These are phyloP conservation scores for Penicillium sp. DNA, from an alignment of 2,329 filamentous ascomycete species.

Conservation along the genomic window DNA sequence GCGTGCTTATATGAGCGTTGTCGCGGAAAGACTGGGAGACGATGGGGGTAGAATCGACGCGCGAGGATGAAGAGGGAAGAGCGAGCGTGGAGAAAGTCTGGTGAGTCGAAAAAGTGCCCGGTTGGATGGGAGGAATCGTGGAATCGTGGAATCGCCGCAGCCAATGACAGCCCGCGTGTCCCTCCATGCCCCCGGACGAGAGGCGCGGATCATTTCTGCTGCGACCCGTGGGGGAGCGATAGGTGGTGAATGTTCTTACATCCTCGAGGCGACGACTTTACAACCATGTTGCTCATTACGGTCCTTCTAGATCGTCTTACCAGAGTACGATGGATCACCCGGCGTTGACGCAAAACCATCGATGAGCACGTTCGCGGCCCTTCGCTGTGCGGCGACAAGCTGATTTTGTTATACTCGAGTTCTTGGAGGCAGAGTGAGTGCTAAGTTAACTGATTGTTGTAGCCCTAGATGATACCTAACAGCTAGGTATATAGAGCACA, in stretches of 20 bases:
- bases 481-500: too few relatives aligned
- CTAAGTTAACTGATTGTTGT: too few relatives aligned
- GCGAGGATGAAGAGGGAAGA: neutral
- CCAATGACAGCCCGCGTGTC: constrained; percentile 37
- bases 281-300: neutral
- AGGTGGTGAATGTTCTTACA: constrained; percentile 1
- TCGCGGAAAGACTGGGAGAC: too few relatives aligned
- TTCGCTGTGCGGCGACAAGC: too few relatives aligned
- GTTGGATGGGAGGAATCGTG: constrained; percentile 1
- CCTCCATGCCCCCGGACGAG: constrained; percentile 40
- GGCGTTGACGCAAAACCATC: too few relatives aligned
- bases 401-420: too few relatives aligned
- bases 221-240: constrained; percentile 20
- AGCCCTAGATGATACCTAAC: too few relatives aligned
- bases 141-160: too few relatives aligned
- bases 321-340: neutral
- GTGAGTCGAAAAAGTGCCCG: neutral
- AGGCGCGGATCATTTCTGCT: constrained; percentile 24
- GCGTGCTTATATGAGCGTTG: too few relatives aligned
- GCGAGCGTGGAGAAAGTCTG: neutral
- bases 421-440: too few relatives aligned
- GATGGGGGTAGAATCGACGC: neutral
- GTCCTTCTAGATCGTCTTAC: neutral
- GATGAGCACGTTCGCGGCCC: too few relatives aligned
- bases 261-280: neutral